Evolutionary conservation across 768 basidiomycete genomes (phyloP).

Genomic region (Cystobasidium onofrii): DNA sequence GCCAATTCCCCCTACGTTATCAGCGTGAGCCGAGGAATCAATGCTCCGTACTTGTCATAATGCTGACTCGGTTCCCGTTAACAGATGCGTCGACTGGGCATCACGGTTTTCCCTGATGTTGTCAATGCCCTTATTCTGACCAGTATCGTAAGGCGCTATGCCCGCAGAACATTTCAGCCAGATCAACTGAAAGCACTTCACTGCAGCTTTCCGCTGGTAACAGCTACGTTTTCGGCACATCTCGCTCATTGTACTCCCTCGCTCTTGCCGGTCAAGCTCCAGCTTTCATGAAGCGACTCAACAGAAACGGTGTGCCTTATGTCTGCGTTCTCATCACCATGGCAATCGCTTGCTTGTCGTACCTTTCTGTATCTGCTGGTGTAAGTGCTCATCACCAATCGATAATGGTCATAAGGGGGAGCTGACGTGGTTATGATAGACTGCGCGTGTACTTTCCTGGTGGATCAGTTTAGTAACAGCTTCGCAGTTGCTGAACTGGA

Average conservation of each 20-base stretch:
- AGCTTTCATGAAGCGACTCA: conserved; percentile 40
- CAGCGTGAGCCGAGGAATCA: conserved; percentile 48
- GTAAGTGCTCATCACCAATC: neutral
- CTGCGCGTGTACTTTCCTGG: conserved; percentile 41
- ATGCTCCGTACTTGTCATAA: neutral
- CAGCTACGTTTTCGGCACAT: conserved; percentile 41
- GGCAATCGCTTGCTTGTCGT: conserved; percentile 36
- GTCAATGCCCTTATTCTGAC: conserved; percentile 32
- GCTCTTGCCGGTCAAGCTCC: conserved; percentile 44
- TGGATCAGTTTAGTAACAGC: conserved; percentile 41
- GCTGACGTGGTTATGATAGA: conserved; percentile 5
- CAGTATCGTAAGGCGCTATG: conserved; percentile 27
- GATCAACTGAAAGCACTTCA: conserved; percentile 24
- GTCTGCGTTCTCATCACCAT: conserved; percentile 40
- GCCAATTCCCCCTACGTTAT: conserved; percentile 63
- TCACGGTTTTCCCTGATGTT: conserved; percentile 36
- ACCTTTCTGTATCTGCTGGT: conserved; percentile 40
- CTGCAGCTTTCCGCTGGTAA: conserved; percentile 40
- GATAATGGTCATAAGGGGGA: neutral
- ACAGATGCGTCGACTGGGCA: conserved; percentile 40
- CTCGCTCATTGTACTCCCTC: conserved; percentile 43
- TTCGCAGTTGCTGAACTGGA: conserved; percentile 40
- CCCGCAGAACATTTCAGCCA: conserved; percentile 33
- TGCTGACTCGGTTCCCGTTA: neutral
- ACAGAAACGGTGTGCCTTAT: conserved; percentile 44